Evolutionary conservation across 805 yeast species (phyloP).

Genomic region (Candida sanyiensis): DNA sequence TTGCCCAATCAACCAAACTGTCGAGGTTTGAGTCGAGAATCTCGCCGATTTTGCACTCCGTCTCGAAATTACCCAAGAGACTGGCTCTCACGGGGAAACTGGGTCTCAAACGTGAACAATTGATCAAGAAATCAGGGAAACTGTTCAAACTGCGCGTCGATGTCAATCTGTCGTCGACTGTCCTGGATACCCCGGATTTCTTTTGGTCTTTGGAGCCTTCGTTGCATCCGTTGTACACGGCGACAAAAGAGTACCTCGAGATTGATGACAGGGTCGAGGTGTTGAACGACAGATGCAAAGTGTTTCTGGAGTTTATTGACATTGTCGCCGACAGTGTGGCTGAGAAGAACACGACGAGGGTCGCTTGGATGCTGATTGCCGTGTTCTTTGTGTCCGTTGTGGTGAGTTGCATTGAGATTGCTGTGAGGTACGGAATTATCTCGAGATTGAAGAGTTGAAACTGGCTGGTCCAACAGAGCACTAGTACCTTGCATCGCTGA

Average conservation of each 20-base stretch:
- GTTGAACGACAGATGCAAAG: constrained; percentile 87
- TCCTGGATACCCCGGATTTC: constrained; percentile 91
- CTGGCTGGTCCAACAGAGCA: too few species aligned
- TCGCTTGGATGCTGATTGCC: constrained; percentile 83
- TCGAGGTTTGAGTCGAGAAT: constrained; percentile 89
- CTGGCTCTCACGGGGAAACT: constrained; percentile 85
- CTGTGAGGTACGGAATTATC: constrained; percentile 39
- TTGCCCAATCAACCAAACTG: constrained; percentile 91
- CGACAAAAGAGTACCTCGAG: constrained; percentile 87
- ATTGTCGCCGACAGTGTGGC: constrained; percentile 92
- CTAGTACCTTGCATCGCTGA: too few species aligned
- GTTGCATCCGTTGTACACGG: constrained; percentile 83
- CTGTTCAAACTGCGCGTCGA: constrained; percentile 87
- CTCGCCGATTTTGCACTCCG: constrained; percentile 75
- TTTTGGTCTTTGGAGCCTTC: constrained; percentile 97
- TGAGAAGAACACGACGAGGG: constrained; percentile 84
- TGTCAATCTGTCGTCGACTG: constrained; percentile 84
- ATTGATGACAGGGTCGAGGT: constrained; percentile 94
- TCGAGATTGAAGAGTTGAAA: not conserved
- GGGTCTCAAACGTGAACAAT: constrained; percentile 78
- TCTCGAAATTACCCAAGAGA: constrained; percentile 83
- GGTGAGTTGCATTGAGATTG: constrained; percentile 71
- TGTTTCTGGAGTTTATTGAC: constrained; percentile 88
- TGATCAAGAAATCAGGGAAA: constrained; percentile 83
- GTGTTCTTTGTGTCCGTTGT: constrained; percentile 73